Evolutionary conservation across 2,329 filamentous ascomycete species (phyloP).

Genomic region (Lecanicillium sp.): DNA sequence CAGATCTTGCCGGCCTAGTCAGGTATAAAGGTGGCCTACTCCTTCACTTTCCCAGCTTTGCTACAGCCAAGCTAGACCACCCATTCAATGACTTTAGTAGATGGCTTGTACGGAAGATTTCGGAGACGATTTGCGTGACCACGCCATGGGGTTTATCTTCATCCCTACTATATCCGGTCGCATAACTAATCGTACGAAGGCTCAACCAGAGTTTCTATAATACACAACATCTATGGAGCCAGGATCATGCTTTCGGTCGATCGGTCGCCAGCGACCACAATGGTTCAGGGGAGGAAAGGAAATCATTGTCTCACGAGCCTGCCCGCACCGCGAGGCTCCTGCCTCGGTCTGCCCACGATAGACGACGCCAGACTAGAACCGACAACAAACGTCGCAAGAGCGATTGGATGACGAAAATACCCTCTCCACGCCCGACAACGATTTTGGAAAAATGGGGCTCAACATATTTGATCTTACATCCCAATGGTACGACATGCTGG

Average conservation of each 20-base stretch:
- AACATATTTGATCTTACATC: conserved; percentile 2
- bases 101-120: background rate
- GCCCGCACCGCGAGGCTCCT: background rate
- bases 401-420: background rate
- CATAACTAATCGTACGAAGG: too few species aligned
- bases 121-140: background rate
- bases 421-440: background rate
- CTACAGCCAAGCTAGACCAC: too few species aligned
- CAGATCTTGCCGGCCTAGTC: too few species aligned
- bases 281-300: background rate
- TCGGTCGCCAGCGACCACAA: background rate
- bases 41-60: too few species aligned
- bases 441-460: background rate
- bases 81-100: background rate
- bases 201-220: too few species aligned
- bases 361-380: background rate
- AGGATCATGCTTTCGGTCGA: background rate
- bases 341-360: background rate
- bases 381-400: background rate
- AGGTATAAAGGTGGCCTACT: too few species aligned
- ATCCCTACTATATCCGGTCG: background rate
- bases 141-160: background rate
- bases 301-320: background rate
- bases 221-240: too few species aligned
- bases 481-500: background rate